Evolutionary conservation across 441 rosid species (phyloP).

Genomic region (Breynia disticha): DNA sequence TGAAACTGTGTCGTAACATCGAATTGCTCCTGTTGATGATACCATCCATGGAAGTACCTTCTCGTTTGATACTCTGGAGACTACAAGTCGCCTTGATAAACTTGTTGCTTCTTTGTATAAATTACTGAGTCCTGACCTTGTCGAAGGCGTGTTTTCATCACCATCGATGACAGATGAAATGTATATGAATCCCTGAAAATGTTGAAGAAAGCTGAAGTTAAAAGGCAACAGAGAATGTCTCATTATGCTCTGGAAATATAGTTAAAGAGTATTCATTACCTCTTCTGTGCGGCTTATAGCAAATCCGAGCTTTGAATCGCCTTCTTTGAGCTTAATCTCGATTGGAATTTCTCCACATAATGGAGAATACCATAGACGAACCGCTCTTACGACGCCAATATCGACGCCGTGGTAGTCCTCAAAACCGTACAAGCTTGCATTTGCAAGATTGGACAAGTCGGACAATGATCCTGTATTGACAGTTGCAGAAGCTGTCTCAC

Average conservation of each 20-base stretch:
- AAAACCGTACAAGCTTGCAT: conserved; percentile 76
- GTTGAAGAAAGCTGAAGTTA: background rate
- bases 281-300: conserved; percentile 96
- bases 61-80: conserved; percentile 71
- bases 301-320: conserved; percentile 78
- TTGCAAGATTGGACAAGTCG: conserved; percentile 65
- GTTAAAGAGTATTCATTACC: conserved; percentile 25
- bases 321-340: conserved; percentile 64
- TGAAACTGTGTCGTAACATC: conserved; percentile 86
- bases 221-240: background rate
- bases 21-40: conserved; percentile 77
- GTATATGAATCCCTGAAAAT: conserved; percentile 74
- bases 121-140: conserved; percentile 62
- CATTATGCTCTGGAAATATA: background rate
- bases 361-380: conserved; percentile 88
- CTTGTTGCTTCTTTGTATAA: conserved; percentile 57
- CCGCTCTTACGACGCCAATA: conserved; percentile 87
- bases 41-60: conserved; percentile 96
- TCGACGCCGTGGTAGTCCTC: conserved; percentile 98
- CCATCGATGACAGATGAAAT: conserved; percentile 70
- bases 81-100: conserved; percentile 49
- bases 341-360: conserved; percentile 53
- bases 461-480: conserved; percentile 77
- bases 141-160: conserved; percentile 54
- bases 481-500: conserved; percentile 82